Evolutionary conservation across 2,329 filamentous ascomycete species (phyloP).

Genomic region (Dothideomycetes sp.): DNA sequence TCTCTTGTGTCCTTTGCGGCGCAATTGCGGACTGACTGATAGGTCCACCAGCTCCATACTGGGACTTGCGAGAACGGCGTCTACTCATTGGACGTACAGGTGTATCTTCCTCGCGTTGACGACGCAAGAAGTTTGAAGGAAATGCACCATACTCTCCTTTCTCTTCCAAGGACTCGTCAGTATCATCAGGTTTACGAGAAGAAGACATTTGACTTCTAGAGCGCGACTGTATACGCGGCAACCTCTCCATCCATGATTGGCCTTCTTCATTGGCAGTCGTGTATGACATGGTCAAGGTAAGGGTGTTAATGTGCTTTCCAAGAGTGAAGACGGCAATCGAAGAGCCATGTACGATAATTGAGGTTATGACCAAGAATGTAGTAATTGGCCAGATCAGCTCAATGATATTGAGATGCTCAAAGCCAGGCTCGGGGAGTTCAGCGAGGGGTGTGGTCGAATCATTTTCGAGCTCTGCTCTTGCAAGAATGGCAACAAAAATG

Average conservation of each 20-base stretch:
- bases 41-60: slow-evolving; percentile 72
- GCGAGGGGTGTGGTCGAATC: slow-evolving; percentile 65
- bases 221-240: slow-evolving; percentile 74
- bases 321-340: slow-evolving; percentile 96
- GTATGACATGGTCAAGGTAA: slow-evolving; percentile 93
- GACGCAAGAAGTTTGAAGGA: slow-evolving; percentile 68
- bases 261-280: slow-evolving; percentile 82
- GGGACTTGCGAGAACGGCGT: slow-evolving; percentile 53
- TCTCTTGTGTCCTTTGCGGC: slow-evolving; percentile 36
- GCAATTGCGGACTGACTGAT: slow-evolving; percentile 84
- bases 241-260: slow-evolving; percentile 86
- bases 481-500: slow-evolving; percentile 88
- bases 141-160: slow-evolving; percentile 56
- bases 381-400: slow-evolving; percentile 91
- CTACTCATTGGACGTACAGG: slow-evolving; percentile 56
- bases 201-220: slow-evolving; percentile 68
- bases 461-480: slow-evolving; percentile 80
- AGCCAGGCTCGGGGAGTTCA: slow-evolving; percentile 47
- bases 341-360: slow-evolving; percentile 94
- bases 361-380: slow-evolving; percentile 86
- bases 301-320: slow-evolving; percentile 94
- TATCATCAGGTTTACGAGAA: slow-evolving; percentile 54
- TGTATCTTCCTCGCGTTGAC: slow-evolving; percentile 66
- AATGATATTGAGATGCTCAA: slow-evolving; percentile 61
- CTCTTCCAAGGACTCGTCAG: slow-evolving; percentile 49